phyloP scores from a whole-genome alignment of 352 stramenopile species.

The Globisporangium okanoganense region DNA sequence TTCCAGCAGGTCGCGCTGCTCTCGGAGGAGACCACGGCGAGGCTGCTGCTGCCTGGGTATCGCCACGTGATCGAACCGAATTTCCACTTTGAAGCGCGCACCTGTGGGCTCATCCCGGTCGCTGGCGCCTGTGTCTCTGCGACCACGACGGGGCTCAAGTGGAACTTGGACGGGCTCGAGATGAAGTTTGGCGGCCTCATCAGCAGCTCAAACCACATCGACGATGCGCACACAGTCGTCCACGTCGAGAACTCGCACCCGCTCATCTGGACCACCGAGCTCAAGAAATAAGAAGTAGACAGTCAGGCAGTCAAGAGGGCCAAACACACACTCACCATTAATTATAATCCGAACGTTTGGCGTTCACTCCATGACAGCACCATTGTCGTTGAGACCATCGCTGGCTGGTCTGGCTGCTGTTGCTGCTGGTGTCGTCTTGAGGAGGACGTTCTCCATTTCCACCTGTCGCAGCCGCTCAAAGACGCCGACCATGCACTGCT shows the following conservation, averaged over 20 bases:
- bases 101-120: slow-evolving; percentile 94
- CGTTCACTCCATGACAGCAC: background rate
- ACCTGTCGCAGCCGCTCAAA: slow-evolving; percentile 53
- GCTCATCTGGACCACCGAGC: slow-evolving; percentile 87
- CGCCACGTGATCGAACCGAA: slow-evolving; percentile 79
- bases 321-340: background rate
- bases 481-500: slow-evolving; percentile 50
- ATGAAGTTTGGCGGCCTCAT: slow-evolving; percentile 80
- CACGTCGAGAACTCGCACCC: slow-evolving; percentile 67
- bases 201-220: slow-evolving; percentile 82
- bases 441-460: slow-evolving; percentile 40
- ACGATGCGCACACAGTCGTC: slow-evolving; percentile 40
- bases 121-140: slow-evolving; percentile 66
- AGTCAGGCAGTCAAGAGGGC: too few relatives aligned
- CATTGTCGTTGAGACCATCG: background rate
- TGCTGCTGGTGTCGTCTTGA: slow-evolving; percentile 17
- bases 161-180: slow-evolving; percentile 67
- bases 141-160: slow-evolving; percentile 89
- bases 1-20: slow-evolving; percentile 88
- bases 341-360: background rate
- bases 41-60: slow-evolving; percentile 62
- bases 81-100: slow-evolving; percentile 89
- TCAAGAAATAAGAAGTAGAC: slow-evolving; percentile 55
- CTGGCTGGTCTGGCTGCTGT: background rate
- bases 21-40: slow-evolving; percentile 87